These are phyloP conservation scores for Aotearoamyces nothofagi DNA, from an alignment of 2,329 filamentous ascomycete species.

Conservation along the genomic window DNA sequence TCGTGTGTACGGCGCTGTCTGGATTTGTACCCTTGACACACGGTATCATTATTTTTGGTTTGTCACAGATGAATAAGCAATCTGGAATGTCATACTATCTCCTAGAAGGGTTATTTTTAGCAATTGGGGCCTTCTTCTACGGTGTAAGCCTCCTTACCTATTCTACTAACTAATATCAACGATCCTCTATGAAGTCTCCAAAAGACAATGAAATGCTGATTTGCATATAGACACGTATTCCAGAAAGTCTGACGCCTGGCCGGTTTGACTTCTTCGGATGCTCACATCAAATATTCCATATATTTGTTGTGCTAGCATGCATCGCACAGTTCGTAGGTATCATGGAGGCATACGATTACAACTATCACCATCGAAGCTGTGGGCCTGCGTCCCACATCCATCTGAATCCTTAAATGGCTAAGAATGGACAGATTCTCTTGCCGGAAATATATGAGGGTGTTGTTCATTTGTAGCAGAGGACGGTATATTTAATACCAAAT, in stretches of 20 bases:
- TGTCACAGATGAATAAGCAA: slow-evolving; percentile 4
- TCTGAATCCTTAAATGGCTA: too few species aligned
- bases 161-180: too few species aligned
- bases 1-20: slow-evolving; percentile 12
- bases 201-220: background rate
- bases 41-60: slow-evolving; percentile 9
- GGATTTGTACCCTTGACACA: slow-evolving; percentile 14
- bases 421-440: too few species aligned
- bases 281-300: slow-evolving; percentile 14
- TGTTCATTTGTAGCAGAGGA: too few species aligned
- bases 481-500: too few species aligned
- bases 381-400: too few species aligned
- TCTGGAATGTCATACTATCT: slow-evolving; percentile 11
- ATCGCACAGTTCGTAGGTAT: slow-evolving; percentile 7
- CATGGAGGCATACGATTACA: slow-evolving; percentile 7
- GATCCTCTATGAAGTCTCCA: too few species aligned
- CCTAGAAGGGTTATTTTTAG: slow-evolving; percentile 6
- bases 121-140: slow-evolving; percentile 7
- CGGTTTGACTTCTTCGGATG: slow-evolving; percentile 11
- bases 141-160: slow-evolving; percentile 2
- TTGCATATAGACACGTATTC: slow-evolving; percentile 6
- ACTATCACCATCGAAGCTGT: too few species aligned
- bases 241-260: slow-evolving; percentile 9
- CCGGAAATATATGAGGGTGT: too few species aligned
- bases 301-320: slow-evolving; percentile 8